Evolutionary conservation across 2,329 filamentous ascomycete genomes (phyloP).

Genomic region (Rhynchosporium graminicola): DNA sequence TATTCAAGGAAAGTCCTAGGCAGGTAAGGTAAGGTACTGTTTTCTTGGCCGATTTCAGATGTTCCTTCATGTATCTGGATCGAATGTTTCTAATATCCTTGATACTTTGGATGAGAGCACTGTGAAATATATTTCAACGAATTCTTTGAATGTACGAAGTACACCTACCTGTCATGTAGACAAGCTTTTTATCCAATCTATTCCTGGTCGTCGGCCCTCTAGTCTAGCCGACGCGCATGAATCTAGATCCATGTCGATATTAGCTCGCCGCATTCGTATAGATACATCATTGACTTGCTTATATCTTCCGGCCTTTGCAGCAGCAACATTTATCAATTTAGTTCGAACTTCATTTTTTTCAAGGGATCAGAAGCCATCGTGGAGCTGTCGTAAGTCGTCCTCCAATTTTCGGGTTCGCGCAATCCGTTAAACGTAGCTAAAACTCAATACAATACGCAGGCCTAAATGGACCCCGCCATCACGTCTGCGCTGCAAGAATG

Average conservation of each 20-base stretch:
- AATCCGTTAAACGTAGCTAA: neutral
- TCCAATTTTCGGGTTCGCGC: neutral
- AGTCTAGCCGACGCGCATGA: neutral
- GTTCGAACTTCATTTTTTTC: neutral
- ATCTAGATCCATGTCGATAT: neutral
- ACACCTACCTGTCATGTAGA: too few species aligned
- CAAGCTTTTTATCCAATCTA: neutral
- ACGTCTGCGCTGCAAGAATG: constrained; percentile 57
- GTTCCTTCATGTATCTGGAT: too few species aligned
- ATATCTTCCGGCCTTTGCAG: neutral
- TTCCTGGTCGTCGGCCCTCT: constrained; percentile 1
- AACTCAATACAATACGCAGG: neutral
- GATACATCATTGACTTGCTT: neutral
- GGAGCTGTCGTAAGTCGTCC: constrained; percentile 3
- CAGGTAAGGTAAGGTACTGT: too few species aligned
- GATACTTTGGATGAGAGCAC: too few species aligned
- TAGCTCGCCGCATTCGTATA: neutral
- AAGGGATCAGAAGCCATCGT: neutral
- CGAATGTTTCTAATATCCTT: too few species aligned
- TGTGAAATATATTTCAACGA: too few species aligned
- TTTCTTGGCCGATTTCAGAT: too few species aligned
- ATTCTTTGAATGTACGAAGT: too few species aligned
- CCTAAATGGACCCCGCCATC: constrained; percentile 47
- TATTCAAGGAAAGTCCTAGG: too few species aligned
- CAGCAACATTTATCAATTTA: neutral